Evolutionary conservation across 1,139 yeast genomes (phyloP), one percentile per base, ranked within the genome.

Genomic region (Kodamaea fungicola): DNA sequence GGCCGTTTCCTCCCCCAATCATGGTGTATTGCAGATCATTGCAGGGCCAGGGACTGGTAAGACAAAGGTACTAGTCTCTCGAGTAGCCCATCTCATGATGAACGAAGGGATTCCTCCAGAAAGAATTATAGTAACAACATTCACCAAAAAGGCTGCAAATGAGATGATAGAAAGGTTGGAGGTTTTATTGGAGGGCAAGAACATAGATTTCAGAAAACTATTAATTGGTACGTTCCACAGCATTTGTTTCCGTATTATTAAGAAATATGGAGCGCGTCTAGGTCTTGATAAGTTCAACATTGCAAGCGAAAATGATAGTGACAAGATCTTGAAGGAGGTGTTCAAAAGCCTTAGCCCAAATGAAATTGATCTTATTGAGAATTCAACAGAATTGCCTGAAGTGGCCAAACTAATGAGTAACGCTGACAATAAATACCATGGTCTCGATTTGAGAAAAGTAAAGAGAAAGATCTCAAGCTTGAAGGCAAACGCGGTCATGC

Each of bases 31-130:
- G 29, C 95, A 87, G 54, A 79, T 90, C 22, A 71, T 89, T 25
- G 97, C 97, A 0, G 97, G 97, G 0, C 97, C 97, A 0, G 97
- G 97, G 2, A 84, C 80, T 0, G 90, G 90, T 4, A 85, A 89
- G 57, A 89, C 97, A 3, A 85, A 81, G 51, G 90, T 90, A 2
- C 62, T 90, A 31, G 80, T 87, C 0, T 71, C 89, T 1, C 67
- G 96, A 32, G 94, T 88, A 7, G 94, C 94, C 0, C 76, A 80
- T 52, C 64, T 89, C 26, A 51, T 87, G 19, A 47, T 77, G 2
- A 60, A 71, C 8, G 73, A 77, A 27, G 54, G 67, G 2, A 59
- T 82, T 1, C 61, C 67, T 1, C 89, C 96, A 0, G 67, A 71
- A 23, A 62, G 74, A 32, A 73, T 90, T 29, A 74, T 90, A 3